Base-by-base conservation (phyloP, 2,329 filamentous ascomycete species). In the Aspergillus spinulosporus region DNA sequence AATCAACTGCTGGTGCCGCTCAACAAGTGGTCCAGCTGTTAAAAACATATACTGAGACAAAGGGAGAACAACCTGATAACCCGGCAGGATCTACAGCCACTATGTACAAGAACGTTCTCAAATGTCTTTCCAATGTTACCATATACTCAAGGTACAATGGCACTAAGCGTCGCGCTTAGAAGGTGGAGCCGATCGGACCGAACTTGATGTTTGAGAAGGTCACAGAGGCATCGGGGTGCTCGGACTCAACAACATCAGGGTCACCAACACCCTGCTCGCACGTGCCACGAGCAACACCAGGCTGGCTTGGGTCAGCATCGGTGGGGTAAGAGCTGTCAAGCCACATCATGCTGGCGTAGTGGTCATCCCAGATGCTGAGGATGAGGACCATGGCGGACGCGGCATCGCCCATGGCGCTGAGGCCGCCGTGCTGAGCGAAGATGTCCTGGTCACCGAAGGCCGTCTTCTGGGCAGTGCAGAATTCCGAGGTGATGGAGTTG, bases 321-420 rank as follows among this genome's bases (percentile, higher is more conserved):
- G 76, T 74, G 53, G 86, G 86, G 77, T 82, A 87, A 68, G 75
- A 81, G 62, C 82, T 83, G 77, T 90, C 87, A 66, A 90, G 82
- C 88, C 88, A 90, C 68, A 87, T 80, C 86, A 90, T 89, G 76
- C 86, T 82, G 68, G 82, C 75, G 57, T 81, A 74, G 72, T 88
- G 82, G 74, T 89, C 86, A 68, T 88, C 83, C 84, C 84, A 86
- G 49, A 73, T 56, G 55, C 64, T 69, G 77, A 88, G 78, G 64
- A 86, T 84, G 26, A 88, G 79, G 39, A 86, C 84, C 82, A 87
- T 84, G 45, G 76, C 66, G 12, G 70, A 66, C 32, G 87, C 72
- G 36, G 82, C 84, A 1, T 74, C 69, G 57, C 78, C 79, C 78
- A 88, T 83, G 44, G 71, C 72, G 7, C 55, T 55, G 58, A 85